Evolutionary conservation across 2,329 filamentous ascomycete genomes (phyloP), one percentile per base, ranked within the genome.

Genomic region (Bipolaris oryzae): DNA sequence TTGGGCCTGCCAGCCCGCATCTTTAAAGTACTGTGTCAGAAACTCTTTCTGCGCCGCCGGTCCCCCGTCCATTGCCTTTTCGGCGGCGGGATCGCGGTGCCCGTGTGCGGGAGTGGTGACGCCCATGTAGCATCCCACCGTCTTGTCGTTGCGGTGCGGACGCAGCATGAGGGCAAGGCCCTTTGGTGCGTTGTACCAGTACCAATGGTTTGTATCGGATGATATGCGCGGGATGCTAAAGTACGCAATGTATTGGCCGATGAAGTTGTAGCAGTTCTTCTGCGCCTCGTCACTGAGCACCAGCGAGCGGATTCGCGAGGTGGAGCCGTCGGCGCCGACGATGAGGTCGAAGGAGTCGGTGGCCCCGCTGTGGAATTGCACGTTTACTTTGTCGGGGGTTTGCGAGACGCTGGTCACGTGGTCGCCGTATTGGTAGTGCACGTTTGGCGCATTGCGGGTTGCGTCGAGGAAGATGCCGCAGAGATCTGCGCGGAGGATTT

Each of bases 1-100:
- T 0, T 77, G 64, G 0, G 75, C 66, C 54, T 81, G 66, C 82
- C 81, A 85, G 1, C 80, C 82, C 0, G 73, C 73, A 42, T 76
- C 80, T 2, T 63, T 55, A 39, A 77, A 79, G 2, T 61, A 49
- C 3, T 67, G 43, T 0, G 68, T 65, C 35, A 81, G 56, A 0
- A 73, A 72, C 3, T 69, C 60, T 61, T 82, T 84, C 60, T 84
- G 74, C 35, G 74, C 73, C 25, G 70, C 46, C 1, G 77, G 52
- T 25, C 77, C 75, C 1, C 74, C 74, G 2, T 56, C 35, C 15
- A 68, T 33, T 1, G 65, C 50, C 7, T 59, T 57, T 28, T 70
- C 66, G 10, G 68, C 37, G 13, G 59, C 61, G 0, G 65, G 62
- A 21, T 61, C 37, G 3, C 34, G 50, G 18, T 55, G 53, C 1